Percentiles rank a stretch among this genome's conserved stretches.
phyloP scores from a whole-genome alignment of 1,139 yeast species.

The Geotrichum carabidarum region DNA sequence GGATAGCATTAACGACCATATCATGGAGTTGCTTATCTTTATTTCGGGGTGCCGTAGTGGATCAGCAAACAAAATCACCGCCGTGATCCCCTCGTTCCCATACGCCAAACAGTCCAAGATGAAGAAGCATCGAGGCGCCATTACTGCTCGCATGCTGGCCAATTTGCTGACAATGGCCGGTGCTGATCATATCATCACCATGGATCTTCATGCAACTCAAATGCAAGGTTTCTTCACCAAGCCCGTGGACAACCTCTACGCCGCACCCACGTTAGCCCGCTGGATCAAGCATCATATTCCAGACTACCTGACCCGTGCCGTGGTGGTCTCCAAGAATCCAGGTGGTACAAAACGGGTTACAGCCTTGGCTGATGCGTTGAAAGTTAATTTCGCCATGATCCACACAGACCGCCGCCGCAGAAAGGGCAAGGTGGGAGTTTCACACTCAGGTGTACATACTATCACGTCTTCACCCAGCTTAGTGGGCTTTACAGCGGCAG shows the following conservation, averaged over 20 bases:
- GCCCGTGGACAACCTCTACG: conserved; percentile 93
- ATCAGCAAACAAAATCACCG: conserved; percentile 92
- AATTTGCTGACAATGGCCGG: conserved; percentile 95
- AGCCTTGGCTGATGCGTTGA: conserved; percentile 89
- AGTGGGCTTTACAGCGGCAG: background rate
- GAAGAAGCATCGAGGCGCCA: conserved; percentile 98
- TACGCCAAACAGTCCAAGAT: conserved; percentile 95
- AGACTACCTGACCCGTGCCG: conserved; percentile 78
- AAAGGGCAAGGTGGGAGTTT: conserved; percentile 45
- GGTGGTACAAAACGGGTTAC: conserved; percentile 98
- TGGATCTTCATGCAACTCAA: conserved; percentile 97
- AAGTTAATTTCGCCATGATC: conserved; percentile 96
- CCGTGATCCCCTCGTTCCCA: conserved; percentile 95
- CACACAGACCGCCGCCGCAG: conserved; percentile 95
- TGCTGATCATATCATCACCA: conserved; percentile 95
- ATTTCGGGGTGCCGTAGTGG: conserved; percentile 97
- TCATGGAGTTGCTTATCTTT: conserved; percentile 90
- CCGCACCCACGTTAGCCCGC: conserved; percentile 92
- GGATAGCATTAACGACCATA: conserved; percentile 83
- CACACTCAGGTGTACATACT: background rate
- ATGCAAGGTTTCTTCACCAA: conserved; percentile 98
- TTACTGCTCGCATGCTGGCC: conserved; percentile 98
- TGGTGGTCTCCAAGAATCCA: conserved; percentile 90
- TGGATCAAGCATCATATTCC: conserved; percentile 92
- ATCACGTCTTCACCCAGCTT: background rate